Conservation (phyloP, 352 stramenopile species). For the Globisporangium solare region DNA sequence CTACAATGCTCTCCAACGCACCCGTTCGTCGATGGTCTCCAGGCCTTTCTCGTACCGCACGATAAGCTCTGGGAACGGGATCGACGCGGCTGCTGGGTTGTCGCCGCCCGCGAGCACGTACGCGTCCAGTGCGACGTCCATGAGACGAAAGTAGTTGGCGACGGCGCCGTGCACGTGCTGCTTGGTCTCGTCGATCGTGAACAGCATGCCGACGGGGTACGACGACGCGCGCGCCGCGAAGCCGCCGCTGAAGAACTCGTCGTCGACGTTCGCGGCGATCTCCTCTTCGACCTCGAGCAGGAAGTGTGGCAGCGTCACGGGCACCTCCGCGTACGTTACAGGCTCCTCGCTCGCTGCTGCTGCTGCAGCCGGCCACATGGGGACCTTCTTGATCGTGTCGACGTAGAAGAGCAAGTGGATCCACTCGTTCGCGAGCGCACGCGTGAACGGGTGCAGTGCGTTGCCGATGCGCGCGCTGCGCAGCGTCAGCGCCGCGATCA, state of each 20-base stretch:
- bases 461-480: constrained; percentile 41
- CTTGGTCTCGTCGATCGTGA: constrained; percentile 66
- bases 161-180: constrained; percentile 62
- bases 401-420: constrained; percentile 73
- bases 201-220: constrained; percentile 57
- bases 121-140: constrained; percentile 46
- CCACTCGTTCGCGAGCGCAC: constrained; percentile 61
- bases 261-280: constrained; percentile 56
- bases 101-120: constrained; percentile 34
- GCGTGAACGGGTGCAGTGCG: constrained; percentile 54
- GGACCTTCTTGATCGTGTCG: constrained; percentile 24
- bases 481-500: constrained; percentile 36
- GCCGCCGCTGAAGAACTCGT: constrained; percentile 52
- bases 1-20: background rate
- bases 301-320: constrained; percentile 56
- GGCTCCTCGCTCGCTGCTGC: too few relatives aligned
- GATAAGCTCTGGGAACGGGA: constrained; percentile 43
- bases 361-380: constrained; percentile 3
- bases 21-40: constrained; percentile 19
- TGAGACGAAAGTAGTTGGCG: constrained; percentile 55
- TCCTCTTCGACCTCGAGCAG: constrained; percentile 61
- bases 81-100: constrained; percentile 3
- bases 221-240: constrained; percentile 50
- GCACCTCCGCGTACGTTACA: constrained; percentile 7
- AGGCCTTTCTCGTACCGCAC: constrained; percentile 30